Evolutionary conservation across 177 flowering plant genomes (phyloP).

Genomic region (Vitis hybrid): DNA sequence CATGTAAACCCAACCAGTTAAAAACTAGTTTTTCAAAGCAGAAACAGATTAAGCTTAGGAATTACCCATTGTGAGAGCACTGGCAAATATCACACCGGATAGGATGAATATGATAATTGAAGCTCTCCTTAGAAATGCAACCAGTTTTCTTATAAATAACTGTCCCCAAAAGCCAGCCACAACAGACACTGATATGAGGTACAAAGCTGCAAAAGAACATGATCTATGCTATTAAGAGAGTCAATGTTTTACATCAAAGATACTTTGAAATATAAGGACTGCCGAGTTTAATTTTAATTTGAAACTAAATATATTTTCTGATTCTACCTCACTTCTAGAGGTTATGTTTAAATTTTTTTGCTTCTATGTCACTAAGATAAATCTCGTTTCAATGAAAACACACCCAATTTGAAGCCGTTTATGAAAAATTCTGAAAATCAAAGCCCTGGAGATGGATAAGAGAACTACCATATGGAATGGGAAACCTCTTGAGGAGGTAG

Average conservation of each 20-base stretch:
- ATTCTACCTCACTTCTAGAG: no score
- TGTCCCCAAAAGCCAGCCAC: conserved; percentile 99
- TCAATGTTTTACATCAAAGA: no score
- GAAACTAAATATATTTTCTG: no score
- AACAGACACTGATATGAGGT: conserved; percentile 70
- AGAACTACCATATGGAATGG: conserved; percentile 72
- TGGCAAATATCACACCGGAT: conserved; percentile 83
- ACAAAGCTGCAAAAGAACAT: conserved; percentile 61
- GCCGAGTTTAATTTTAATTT: no score
- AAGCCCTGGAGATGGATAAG: neutral
- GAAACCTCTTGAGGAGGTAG: conserved; percentile 87
- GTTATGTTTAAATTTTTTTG: no score
- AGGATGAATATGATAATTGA: conserved; percentile 88
- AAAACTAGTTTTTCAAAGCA: neutral
- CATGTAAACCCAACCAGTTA: neutral
- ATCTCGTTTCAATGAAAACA: neutral
- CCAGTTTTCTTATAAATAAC: conserved; percentile 60
- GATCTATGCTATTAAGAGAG: neutral
- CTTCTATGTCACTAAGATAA: no score
- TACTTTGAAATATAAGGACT: no score
- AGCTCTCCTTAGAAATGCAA: conserved; percentile 64
- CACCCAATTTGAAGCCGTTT: neutral
- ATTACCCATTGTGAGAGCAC: conserved; percentile 94
- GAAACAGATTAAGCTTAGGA: neutral
- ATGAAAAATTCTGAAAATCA: neutral